Evolutionary conservation across 2,329 filamentous ascomycete genomes (phyloP).

Genomic region (Cladophialophora exuberans): DNA sequence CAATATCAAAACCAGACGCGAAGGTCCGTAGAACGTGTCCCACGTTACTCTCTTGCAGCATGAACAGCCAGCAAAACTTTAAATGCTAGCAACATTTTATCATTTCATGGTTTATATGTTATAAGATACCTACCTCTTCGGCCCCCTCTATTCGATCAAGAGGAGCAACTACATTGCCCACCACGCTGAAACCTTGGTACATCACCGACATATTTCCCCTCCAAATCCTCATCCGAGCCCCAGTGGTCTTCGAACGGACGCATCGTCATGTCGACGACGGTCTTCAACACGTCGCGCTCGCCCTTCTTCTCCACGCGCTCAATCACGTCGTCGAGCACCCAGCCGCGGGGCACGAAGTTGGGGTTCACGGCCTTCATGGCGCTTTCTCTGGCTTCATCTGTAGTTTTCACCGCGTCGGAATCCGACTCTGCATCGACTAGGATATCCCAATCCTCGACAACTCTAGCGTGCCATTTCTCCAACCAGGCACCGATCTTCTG

Average conservation of each 20-base stretch:
- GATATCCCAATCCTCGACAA: slow-evolving; percentile 75
- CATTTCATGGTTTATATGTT: no score
- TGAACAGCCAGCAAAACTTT: no score
- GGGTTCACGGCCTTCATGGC: slow-evolving; percentile 89
- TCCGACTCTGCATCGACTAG: no score
- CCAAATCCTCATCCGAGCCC: slow-evolving; percentile 69
- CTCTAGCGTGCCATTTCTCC: slow-evolving; percentile 71
- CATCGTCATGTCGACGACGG: slow-evolving; percentile 80
- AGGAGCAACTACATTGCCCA: slow-evolving; percentile 95
- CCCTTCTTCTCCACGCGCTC: slow-evolving; percentile 81
- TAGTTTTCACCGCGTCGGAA: no score
- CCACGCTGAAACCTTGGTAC: slow-evolving; percentile 76
- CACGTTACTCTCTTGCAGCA: no score
- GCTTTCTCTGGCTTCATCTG: slow-evolving; percentile 65
- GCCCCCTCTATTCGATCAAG: slow-evolving; percentile 39
- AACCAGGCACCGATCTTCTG: slow-evolving; percentile 78
- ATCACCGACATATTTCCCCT: slow-evolving; percentile 81
- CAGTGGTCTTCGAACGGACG: slow-evolving; percentile 78
- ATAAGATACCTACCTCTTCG: not conserved
- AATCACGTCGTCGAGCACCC: slow-evolving; percentile 94
- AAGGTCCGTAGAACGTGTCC: no score
- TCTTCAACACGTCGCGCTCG: slow-evolving; percentile 76
- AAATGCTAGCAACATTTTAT: no score
- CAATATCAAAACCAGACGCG: no score
- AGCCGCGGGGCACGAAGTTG: slow-evolving; percentile 86